Evolutionary conservation across 2,329 filamentous ascomycete genomes (phyloP).

Genomic region (Pseudocercospora fuligena): DNA sequence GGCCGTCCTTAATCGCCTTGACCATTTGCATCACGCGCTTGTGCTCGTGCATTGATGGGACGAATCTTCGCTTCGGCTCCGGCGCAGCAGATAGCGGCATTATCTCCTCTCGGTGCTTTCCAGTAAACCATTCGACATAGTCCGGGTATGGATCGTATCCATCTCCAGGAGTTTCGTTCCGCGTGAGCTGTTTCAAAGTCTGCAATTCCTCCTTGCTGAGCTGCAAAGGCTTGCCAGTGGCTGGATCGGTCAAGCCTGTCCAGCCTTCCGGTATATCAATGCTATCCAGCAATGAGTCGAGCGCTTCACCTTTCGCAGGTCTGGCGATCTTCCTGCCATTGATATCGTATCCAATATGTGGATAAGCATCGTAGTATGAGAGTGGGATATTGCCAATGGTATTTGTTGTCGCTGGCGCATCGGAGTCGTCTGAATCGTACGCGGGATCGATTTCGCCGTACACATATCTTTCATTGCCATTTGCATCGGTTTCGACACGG

Average conservation of each 20-base stretch:
- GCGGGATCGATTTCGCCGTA: constrained; percentile 93
- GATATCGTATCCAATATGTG: constrained; percentile 98
- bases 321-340: constrained; percentile 98
- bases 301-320: constrained; percentile 87
- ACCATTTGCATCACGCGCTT: constrained; percentile 98
- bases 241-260: constrained; percentile 92
- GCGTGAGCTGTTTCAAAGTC: constrained; percentile 83
- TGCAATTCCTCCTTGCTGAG: constrained; percentile 87
- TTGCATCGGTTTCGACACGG: constrained; percentile 76
- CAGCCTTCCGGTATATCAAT: constrained; percentile 97
- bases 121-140: constrained; percentile 91
- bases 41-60: constrained; percentile 95
- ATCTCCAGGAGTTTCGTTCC: constrained; percentile 84
- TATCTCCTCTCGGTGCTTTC: constrained; percentile 77
- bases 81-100: constrained; percentile 96
- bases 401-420: constrained; percentile 77
- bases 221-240: constrained; percentile 89
- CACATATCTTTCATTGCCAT: constrained; percentile 86
- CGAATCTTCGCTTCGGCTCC: constrained; percentile 92
- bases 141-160: constrained; percentile 93
- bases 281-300: constrained; percentile 92
- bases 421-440: constrained; percentile 95
- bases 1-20: constrained; percentile 89
- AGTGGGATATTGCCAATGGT: constrained; percentile 95
- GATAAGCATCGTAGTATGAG: constrained; percentile 95